These are phyloP conservation scores for Pseudozyma flocculosa DNA, from an alignment of 1,284 basidiomycete genomes.

Conservation along the genomic window DNA sequence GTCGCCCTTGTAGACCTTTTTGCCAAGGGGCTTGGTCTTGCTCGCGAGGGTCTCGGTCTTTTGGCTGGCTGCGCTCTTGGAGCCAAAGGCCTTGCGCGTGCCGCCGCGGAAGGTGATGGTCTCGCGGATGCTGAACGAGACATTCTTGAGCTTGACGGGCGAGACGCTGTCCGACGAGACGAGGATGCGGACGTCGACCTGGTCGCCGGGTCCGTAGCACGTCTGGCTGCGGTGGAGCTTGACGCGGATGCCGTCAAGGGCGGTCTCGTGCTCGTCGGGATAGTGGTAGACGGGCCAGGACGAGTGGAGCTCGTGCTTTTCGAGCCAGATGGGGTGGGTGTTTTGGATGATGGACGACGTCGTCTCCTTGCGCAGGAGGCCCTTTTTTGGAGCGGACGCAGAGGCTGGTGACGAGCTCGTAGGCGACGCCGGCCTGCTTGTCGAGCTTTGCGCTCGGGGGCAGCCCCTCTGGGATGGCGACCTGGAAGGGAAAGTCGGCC, in stretches of 20 bases:
- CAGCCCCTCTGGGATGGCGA: conserved; percentile 50
- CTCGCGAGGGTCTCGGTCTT: conserved; percentile 39
- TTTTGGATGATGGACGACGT: conserved; percentile 47
- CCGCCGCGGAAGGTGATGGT: conserved; percentile 50
- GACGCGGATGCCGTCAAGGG: conserved; percentile 36
- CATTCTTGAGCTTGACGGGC: conserved; percentile 49
- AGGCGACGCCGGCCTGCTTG: conserved; percentile 48
- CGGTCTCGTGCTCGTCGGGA: conserved; percentile 38
- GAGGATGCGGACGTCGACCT: conserved; percentile 40
- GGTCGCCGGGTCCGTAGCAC: conserved; percentile 49
- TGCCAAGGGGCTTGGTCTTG: conserved; percentile 47
- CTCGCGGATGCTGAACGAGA: conserved; percentile 45
- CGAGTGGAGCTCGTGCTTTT: conserved; percentile 57
- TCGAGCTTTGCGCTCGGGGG: conserved; percentile 51
- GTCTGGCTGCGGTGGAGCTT: conserved; percentile 41
- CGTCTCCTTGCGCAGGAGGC: conserved; percentile 35
- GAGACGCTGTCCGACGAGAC: conserved; percentile 34
- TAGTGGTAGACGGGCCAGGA: conserved; percentile 51
- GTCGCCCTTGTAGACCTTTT: conserved; percentile 55
- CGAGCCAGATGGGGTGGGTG: conserved; percentile 45
- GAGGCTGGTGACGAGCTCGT: conserved; percentile 53
- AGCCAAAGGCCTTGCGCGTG: conserved; percentile 25
- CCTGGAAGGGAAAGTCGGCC: conserved; percentile 44
- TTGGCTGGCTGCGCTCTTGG: conserved; percentile 32
- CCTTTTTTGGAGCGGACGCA: conserved; percentile 46